phyloP scores from a whole-genome alignment of 2,329 filamentous ascomycete genomes.

The Tympanopsis confertula region DNA sequence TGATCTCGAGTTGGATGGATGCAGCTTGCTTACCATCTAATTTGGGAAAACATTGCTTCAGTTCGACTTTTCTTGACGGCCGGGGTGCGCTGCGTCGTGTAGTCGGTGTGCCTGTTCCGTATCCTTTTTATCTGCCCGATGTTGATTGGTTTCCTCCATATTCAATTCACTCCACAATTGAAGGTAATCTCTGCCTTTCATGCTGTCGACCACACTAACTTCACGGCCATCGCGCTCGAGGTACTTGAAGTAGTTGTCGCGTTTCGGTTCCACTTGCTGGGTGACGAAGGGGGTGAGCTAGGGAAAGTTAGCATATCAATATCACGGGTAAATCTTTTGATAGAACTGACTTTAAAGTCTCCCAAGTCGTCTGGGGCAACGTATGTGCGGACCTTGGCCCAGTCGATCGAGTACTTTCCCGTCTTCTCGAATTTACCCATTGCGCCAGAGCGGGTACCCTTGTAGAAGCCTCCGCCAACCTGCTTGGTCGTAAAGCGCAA shows the following conservation, averaged over 20 bases:
- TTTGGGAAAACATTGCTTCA: too few relatives aligned
- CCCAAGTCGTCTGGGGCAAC: slow-evolving; percentile 61
- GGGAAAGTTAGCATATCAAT: slow-evolving; percentile 6
- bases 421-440: slow-evolving; percentile 77
- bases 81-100: too few relatives aligned
- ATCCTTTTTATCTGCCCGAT: too few relatives aligned
- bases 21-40: too few relatives aligned
- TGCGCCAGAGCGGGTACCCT: slow-evolving; percentile 79
- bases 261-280: slow-evolving; percentile 37
- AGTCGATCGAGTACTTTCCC: slow-evolving; percentile 78
- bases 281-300: slow-evolving; percentile 75
- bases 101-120: too few relatives aligned
- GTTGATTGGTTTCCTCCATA: background rate
- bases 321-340: slow-evolving; percentile 1
- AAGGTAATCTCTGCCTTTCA: background rate
- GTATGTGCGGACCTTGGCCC: slow-evolving; percentile 80
- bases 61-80: too few relatives aligned
- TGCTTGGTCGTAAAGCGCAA: slow-evolving; percentile 81
- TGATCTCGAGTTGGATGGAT: too few relatives aligned
- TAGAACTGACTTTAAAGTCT: slow-evolving; percentile 54
- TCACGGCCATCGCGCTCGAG: slow-evolving; percentile 16
- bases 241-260: slow-evolving; percentile 37
- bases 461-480: slow-evolving; percentile 90
- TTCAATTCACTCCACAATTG: background rate
- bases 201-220: background rate